phyloP scores from a whole-genome alignment of 352 stramenopile species.

The Plasmopara halstedii region DNA sequence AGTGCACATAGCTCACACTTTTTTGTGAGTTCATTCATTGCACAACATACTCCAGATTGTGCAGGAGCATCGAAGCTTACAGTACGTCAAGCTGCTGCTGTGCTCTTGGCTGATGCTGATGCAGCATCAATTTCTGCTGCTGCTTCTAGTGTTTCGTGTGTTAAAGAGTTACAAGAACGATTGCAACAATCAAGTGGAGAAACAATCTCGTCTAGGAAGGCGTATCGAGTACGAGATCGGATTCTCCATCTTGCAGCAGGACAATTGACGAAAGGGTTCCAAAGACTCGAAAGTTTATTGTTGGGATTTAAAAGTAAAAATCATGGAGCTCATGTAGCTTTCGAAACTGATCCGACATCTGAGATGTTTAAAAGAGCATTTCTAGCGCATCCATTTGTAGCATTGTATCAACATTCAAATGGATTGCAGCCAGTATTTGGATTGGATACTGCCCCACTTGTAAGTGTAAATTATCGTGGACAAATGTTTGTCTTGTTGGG shows the following conservation, averaged over 20 bases:
- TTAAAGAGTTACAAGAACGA: constrained; percentile 23
- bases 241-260: constrained; percentile 23
- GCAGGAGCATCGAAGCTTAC: constrained; percentile 21
- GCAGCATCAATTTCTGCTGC: constrained; percentile 2
- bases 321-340: constrained; percentile 15
- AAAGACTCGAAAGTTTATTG: constrained; percentile 23
- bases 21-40: constrained; percentile 29
- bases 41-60: constrained; percentile 15
- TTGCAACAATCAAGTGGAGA: constrained; percentile 22
- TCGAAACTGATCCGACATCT: constrained; percentile 11
- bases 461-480: constrained; percentile 27
- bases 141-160: constrained; percentile 11
- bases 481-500: constrained; percentile 22
- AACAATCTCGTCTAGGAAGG: constrained; percentile 24
- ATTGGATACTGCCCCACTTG: constrained; percentile 17
- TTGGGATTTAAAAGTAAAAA: constrained; percentile 26
- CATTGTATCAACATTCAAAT: constrained; percentile 13
- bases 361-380: constrained; percentile 22
- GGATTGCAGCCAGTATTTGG: constrained; percentile 22
- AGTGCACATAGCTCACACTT: constrained; percentile 29
- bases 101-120: constrained; percentile 9
- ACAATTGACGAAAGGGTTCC: constrained; percentile 24
- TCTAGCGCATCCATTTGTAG: constrained; percentile 20
- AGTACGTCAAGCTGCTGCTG: constrained; percentile 24
- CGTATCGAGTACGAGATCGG: constrained; percentile 25